Evolutionary conservation across 768 basidiomycete genomes (phyloP).

Genomic region (Termitomyces sp.): DNA sequence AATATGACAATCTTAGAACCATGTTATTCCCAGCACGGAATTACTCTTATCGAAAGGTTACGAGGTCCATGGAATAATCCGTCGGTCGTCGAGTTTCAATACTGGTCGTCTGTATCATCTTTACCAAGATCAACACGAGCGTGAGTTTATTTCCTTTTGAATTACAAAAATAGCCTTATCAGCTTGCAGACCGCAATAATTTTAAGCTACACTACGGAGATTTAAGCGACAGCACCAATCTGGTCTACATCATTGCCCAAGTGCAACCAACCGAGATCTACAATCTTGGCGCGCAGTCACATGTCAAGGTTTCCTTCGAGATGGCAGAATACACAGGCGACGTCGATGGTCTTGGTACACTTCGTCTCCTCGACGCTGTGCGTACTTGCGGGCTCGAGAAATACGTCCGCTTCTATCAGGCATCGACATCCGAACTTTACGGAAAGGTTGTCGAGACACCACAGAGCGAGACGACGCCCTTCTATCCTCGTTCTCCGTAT

Average conservation of each 20-base stretch:
- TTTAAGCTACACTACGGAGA: slow-evolving; percentile 91
- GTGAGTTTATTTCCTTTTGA: slow-evolving; percentile 40
- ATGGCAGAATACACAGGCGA: slow-evolving; percentile 99
- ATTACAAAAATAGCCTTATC: slow-evolving; percentile 2
- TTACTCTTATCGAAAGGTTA: slow-evolving; percentile 85
- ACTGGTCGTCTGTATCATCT: slow-evolving; percentile 93
- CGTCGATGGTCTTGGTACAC: slow-evolving; percentile 92
- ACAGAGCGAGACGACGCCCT: slow-evolving; percentile 93
- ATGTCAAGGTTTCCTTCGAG: slow-evolving; percentile 99
- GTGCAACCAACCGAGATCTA: slow-evolving; percentile 96
- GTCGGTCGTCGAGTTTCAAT: slow-evolving; percentile 97
- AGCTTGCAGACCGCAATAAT: slow-evolving; percentile 56
- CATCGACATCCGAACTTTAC: slow-evolving; percentile 95
- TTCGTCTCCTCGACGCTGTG: slow-evolving; percentile 93
- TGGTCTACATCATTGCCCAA: slow-evolving; percentile 93
- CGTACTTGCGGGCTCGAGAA: slow-evolving; percentile 93
- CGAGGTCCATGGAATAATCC: slow-evolving; percentile 92
- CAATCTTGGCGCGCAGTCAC: slow-evolving; percentile 96
- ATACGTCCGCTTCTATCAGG: slow-evolving; percentile 95
- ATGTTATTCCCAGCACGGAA: slow-evolving; percentile 58
- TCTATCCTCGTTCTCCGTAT: slow-evolving; percentile 97
- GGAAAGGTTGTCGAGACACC: slow-evolving; percentile 96
- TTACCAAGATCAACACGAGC: slow-evolving; percentile 89
- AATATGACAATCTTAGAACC: slow-evolving; percentile 1
- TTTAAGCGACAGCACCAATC: slow-evolving; percentile 93